Evolutionary conservation across 805 yeast genomes (phyloP).

Genomic region (Candida boidinii): DNA sequence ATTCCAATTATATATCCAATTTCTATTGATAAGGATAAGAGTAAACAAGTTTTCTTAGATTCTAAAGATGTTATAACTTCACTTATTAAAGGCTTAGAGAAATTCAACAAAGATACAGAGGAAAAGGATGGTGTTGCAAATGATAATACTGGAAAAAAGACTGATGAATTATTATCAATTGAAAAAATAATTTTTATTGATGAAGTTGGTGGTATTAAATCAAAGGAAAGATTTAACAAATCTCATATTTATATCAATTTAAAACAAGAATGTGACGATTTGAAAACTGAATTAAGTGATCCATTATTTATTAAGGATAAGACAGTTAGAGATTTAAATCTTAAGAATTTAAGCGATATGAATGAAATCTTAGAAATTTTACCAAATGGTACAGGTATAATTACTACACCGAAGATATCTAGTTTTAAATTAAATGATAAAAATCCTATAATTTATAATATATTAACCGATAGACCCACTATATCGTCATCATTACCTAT

Average conservation of each 20-base stretch:
- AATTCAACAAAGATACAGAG: constrained; percentile 13
- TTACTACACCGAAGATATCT: constrained; percentile 78
- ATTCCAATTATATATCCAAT: constrained; percentile 62
- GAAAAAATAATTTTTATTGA: constrained; percentile 82
- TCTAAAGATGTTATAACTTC: constrained; percentile 33
- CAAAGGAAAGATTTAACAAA: constrained; percentile 68
- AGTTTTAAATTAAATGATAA: constrained; percentile 26
- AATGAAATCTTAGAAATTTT: constrained; percentile 40
- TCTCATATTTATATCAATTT: constrained; percentile 85
- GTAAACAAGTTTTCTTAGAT: constrained; percentile 22
- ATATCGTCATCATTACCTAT: constrained; percentile 88
- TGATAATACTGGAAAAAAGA: constrained; percentile 4
- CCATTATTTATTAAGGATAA: constrained; percentile 40
- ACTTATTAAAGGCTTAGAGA: constrained; percentile 26
- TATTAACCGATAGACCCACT: constrained; percentile 84
- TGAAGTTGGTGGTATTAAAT: constrained; percentile 84
- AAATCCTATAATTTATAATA: constrained; percentile 85
- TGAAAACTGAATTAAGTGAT: constrained; percentile 52
- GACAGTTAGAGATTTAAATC: constrained; percentile 42
- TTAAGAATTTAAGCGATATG: constrained; percentile 63
- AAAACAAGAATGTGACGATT: constrained; percentile 68
- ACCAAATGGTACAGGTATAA: constrained; percentile 61
- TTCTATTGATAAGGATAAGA: constrained; percentile 26
- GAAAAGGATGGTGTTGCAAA: constrained; percentile 3
- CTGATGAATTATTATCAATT: constrained; percentile 36